Conservation (phyloP, 75 land plant species). For the Sequoiadendron giganteum region DNA sequence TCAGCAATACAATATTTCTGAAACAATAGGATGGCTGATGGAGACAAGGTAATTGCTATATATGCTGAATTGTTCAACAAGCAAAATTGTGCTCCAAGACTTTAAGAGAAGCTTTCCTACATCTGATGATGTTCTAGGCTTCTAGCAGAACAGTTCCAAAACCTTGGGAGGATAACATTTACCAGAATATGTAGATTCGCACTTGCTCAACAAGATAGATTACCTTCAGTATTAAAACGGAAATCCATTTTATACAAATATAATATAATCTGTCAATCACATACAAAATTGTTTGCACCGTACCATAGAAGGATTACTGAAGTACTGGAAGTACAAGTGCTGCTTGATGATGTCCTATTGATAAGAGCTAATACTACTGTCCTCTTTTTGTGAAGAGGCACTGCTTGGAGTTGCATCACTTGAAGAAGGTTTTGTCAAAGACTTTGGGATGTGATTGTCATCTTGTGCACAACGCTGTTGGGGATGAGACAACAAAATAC, state of each 20-base stretch:
- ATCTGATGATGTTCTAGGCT: neutral
- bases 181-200: neutral
- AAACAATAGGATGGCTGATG: neutral
- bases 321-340: neutral
- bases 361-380: constrained; percentile 1
- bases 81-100: neutral
- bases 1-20: neutral
- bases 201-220: neutral
- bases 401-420: neutral
- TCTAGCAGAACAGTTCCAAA: neutral
- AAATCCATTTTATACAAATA: neutral
- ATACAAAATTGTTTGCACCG: neutral
- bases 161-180: neutral
- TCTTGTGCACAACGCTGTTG: constrained; percentile 86
- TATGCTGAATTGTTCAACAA: neutral
- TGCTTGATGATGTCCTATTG: neutral
- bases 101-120: neutral
- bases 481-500: constrained; percentile 74
- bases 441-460: constrained; percentile 67
- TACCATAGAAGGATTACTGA: neutral
- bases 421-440: constrained; percentile 29
- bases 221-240: neutral
- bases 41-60: neutral
- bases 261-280: neutral
- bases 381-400: constrained; percentile 5